Evolutionary conservation across 1,139 yeast species (phyloP).

Genomic region (Saccharomyces hybrid): DNA sequence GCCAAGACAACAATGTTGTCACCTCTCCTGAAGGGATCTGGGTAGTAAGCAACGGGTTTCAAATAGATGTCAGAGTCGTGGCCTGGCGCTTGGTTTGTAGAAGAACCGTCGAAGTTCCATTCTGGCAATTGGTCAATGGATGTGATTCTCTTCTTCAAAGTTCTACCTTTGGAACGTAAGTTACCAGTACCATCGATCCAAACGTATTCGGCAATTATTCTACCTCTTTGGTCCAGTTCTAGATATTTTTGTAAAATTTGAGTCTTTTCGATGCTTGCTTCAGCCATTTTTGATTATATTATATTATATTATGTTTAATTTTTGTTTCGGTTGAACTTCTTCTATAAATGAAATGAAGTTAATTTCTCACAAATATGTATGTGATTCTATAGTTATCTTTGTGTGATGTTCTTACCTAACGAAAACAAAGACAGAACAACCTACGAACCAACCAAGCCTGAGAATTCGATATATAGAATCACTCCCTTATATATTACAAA

Average conservation of each 20-base stretch:
- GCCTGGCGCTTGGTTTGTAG: conserved; percentile 98
- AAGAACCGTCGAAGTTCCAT: conserved; percentile 99
- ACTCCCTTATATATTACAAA: neutral
- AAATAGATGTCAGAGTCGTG: conserved; percentile 91
- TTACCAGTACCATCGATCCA: conserved; percentile 96
- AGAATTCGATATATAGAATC: neutral
- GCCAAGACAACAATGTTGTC: conserved; percentile 91
- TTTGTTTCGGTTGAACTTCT: neutral
- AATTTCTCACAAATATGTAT: neutral
- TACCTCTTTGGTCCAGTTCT: conserved; percentile 78
- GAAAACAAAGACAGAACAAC: neutral
- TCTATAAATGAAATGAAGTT: neutral
- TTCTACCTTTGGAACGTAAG: conserved; percentile 90
- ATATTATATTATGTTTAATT: conserved; percentile 5
- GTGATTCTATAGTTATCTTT: neutral
- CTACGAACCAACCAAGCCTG: neutral
- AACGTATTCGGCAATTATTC: conserved; percentile 88
- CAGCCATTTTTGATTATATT: conserved; percentile 31
- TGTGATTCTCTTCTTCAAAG: conserved; percentile 60
- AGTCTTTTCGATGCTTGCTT: conserved; percentile 55
- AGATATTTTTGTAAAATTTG: conserved; percentile 74
- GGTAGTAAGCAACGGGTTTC: conserved; percentile 89
- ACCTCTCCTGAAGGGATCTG: conserved; percentile 97
- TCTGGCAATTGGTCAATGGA: conserved; percentile 87
- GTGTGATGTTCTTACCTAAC: neutral